Evolutionary conservation across 805 yeast species (phyloP).

Genomic region (Sungouiella blattae): DNA sequence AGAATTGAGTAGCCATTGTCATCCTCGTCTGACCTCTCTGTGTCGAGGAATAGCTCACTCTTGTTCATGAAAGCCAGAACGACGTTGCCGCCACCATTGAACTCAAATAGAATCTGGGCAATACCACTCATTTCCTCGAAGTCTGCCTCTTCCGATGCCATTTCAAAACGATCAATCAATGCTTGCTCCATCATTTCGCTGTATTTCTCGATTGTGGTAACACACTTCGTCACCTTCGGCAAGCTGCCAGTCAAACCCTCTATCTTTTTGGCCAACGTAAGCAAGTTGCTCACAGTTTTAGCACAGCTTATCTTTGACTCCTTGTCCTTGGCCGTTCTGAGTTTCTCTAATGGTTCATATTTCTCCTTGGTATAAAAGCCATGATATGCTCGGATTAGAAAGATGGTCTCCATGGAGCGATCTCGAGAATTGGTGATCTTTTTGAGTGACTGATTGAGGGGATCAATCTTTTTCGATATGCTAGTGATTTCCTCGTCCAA

Average conservation of each 20-base stretch:
- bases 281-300: constrained; percentile 58
- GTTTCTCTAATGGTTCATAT: constrained; percentile 52
- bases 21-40: constrained; percentile 28
- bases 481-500: constrained; percentile 53
- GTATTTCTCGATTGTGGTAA: constrained; percentile 55
- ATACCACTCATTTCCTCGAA: constrained; percentile 69
- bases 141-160: constrained; percentile 68
- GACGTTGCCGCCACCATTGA: constrained; percentile 81
- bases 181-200: constrained; percentile 75
- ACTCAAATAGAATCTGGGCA: constrained; percentile 70
- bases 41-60: constrained; percentile 62
- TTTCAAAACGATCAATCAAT: constrained; percentile 65
- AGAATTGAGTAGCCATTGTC: constrained; percentile 30
- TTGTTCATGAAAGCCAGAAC: constrained; percentile 79
- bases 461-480: constrained; percentile 59
- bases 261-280: constrained; percentile 62
- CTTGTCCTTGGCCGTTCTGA: constrained; percentile 45
- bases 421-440: constrained; percentile 70
- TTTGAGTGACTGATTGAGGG: constrained; percentile 66
- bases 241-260: constrained; percentile 36
- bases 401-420: constrained; percentile 66
- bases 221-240: constrained; percentile 39
- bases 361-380: constrained; percentile 62
- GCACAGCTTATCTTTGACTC: constrained; percentile 68
- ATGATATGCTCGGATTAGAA: constrained; percentile 71